Percentiles rank a stretch among this genome's conserved stretches.
Evolutionary conservation across 352 stramenopile genomes (phyloP).

Genomic region (Globisporangium cystogenes): DNA sequence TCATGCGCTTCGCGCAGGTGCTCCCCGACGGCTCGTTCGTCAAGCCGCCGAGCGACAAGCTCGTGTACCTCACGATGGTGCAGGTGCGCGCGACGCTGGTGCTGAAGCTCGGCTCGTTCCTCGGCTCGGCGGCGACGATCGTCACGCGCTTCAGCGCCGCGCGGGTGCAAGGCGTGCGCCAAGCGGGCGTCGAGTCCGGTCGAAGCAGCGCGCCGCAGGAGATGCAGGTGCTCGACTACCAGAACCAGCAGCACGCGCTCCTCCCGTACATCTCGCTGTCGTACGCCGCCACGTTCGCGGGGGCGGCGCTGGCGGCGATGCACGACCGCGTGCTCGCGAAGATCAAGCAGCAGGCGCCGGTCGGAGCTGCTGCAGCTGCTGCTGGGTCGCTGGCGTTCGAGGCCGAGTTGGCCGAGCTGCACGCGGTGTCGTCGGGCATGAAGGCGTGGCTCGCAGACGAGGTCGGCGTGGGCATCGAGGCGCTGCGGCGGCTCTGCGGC

Average conservation of each 20-base stretch:
- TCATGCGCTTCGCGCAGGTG: conserved; percentile 51
- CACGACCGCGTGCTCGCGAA: conserved; percentile 13
- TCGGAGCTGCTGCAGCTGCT: conserved; percentile 12
- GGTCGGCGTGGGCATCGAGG: conserved; percentile 31
- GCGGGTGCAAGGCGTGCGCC: conserved; percentile 80
- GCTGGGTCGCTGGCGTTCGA: conserved; percentile 15
- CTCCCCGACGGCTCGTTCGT: conserved; percentile 52
- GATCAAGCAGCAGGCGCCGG: conserved; percentile 7
- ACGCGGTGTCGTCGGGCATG: conserved; percentile 31
- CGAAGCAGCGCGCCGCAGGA: conserved; percentile 38
- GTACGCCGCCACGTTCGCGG: conserved; percentile 33
- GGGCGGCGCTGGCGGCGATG: conserved; percentile 14
- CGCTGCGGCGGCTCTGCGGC: conserved; percentile 21
- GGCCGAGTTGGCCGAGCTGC: conserved; percentile 22
- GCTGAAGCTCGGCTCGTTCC: conserved; percentile 21
- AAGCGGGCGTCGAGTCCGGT: conserved; percentile 30
- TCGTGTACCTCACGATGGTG: conserved; percentile 83
- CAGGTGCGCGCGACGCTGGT: conserved; percentile 29
- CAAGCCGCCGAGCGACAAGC: conserved; percentile 51
- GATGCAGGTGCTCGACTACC: conserved; percentile 93
- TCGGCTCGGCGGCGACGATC: conserved; percentile 91
- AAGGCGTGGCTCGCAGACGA: conserved; percentile 35
- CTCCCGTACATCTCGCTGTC: conserved; percentile 36
- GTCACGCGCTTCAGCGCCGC: conserved; percentile 92
- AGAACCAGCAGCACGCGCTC: conserved; percentile 89